phyloP scores from a whole-genome alignment of 2,329 filamentous ascomycete species.

The Dothistroma pini region DNA sequence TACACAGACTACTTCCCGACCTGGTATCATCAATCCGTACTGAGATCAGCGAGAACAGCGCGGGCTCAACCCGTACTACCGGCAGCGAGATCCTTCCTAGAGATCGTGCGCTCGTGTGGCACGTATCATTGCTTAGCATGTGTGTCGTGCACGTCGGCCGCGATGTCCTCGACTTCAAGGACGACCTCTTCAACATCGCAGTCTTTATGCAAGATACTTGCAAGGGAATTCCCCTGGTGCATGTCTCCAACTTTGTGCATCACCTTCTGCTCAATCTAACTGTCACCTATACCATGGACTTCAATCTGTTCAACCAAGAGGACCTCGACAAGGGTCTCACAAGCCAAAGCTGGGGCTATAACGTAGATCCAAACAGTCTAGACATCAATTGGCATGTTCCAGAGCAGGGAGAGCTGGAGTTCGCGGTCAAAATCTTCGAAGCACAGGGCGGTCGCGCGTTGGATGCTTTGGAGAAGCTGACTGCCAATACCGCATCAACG shows the following conservation, averaged over 20 bases:
- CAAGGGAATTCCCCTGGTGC: conserved; percentile 86
- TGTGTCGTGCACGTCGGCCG: conserved; percentile 93
- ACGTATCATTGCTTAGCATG: conserved; percentile 96
- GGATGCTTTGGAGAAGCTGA: conserved; percentile 71
- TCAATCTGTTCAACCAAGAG: conserved; percentile 78
- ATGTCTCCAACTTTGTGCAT: conserved; percentile 97
- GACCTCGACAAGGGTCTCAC: conserved; percentile 68
- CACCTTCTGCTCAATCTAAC: conserved; percentile 93
- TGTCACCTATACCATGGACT: conserved; percentile 88
- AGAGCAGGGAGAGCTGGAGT: conserved; percentile 72
- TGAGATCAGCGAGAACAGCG: conserved; percentile 95
- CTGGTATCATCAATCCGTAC: conserved; percentile 87
- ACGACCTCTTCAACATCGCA: conserved; percentile 86
- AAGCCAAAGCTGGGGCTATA: conserved; percentile 78
- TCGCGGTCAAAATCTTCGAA: conserved; percentile 85
- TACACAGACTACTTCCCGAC: conserved; percentile 87
- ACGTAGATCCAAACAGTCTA: conserved; percentile 68
- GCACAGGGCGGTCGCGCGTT: conserved; percentile 76
- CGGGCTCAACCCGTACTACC: conserved; percentile 89
- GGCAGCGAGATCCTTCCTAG: conserved; percentile 90
- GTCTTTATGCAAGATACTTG: conserved; percentile 96
- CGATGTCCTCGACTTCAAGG: conserved; percentile 82
- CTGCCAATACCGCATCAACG: conserved; percentile 73
- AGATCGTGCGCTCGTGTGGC: conserved; percentile 92
- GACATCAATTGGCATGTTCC: conserved; percentile 91